phyloP scores from a whole-genome alignment of 768 basidiomycete genomes.

The Termitomyces sp. region DNA sequence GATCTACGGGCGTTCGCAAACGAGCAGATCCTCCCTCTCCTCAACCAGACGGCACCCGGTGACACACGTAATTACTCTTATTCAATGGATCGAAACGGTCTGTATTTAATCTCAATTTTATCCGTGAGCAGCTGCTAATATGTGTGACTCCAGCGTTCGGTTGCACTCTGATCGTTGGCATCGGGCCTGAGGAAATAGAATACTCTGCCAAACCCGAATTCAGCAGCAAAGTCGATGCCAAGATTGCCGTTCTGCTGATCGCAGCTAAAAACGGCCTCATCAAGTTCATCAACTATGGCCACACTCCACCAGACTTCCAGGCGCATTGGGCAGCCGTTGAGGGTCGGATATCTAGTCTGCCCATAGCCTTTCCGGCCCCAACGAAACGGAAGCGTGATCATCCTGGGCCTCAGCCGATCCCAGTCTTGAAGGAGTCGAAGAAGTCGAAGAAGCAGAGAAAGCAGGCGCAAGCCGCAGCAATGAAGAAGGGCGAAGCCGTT shows the following conservation, averaged over 20 bases:
- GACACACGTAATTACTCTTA: not conserved
- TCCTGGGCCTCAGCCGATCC: not conserved
- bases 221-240: not conserved
- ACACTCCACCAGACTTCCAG: not conserved
- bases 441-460: not conserved
- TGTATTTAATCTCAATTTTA: not conserved
- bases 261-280: not conserved
- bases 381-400: not conserved
- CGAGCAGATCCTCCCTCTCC: not conserved
- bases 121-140: not conserved
- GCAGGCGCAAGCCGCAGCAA: not conserved
- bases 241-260: not conserved
- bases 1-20: not conserved
- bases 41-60: not conserved
- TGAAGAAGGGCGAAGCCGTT: not conserved
- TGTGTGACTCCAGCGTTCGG: not conserved
- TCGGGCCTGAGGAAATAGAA: not conserved
- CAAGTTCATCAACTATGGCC: not conserved
- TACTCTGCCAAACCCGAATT: not conserved
- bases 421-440: not conserved
- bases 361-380: not conserved
- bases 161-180: not conserved
- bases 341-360: not conserved
- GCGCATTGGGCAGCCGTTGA: not conserved
- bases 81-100: not conserved